Evolutionary conservation across 108 stramenopile genomes (phyloP), one percentile per base, ranked within the genome.

Genomic region (Hondaea fermentalgiana): DNA sequence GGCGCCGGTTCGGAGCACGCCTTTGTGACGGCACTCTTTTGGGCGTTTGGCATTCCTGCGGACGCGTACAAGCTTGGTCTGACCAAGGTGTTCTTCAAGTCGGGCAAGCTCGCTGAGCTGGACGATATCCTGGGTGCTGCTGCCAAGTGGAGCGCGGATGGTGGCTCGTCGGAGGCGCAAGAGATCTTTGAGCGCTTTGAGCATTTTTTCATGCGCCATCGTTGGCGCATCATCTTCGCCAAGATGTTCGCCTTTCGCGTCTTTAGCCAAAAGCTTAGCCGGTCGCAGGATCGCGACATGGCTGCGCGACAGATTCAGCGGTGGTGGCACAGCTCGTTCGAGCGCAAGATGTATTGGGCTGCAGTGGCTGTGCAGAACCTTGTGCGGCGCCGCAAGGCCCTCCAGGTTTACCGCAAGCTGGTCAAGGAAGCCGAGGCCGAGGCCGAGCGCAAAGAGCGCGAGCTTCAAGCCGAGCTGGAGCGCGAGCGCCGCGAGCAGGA

Each of bases 21-120:
- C 8, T 92, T 92, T 88, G 91, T 92, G 25, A 49, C 90, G 12
- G 60, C 90, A 1, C 57, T 92, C 21, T 89, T 92, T 21, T 91
- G 60, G 88, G 92, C 92, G 21, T 92, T 90, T 71, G 89, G 88
- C 58, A 89, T 92, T 21, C 28, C 2, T 5, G 21, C 72, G 16
- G 60, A 90, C 10, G 72, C 69, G 25, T 92, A 90, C 72, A 60
- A 59, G 23, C 88, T 92, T 19, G 91, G 91, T 17, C 44, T 17
- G 17, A 92, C 91, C 44, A 83, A 83, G 49, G 90, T 88, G 5
- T 92, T 92, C 87, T 91, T 92, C 60, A 28, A 44, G 43, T 53
- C 90, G 45, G 91, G 91, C 23, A 90, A 91, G 88, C 88, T 92
- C 58, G 69, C 90, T 16, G 83, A 53, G 43, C 23, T 91, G n/a